Conservation (phyloP, 805 yeast species). For the Saturnispora gosingensis region DNA sequence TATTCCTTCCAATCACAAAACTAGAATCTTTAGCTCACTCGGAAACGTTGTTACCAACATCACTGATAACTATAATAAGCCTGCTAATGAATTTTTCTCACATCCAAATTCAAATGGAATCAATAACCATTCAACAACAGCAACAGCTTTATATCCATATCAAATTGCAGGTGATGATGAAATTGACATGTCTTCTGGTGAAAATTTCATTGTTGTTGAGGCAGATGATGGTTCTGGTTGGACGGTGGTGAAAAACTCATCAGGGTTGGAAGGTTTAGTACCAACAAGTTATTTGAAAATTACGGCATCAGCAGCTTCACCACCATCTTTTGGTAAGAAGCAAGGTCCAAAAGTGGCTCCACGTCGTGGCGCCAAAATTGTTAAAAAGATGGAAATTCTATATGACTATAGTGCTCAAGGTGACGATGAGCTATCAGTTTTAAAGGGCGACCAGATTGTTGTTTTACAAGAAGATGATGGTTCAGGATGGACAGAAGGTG, state of each 20-base stretch:
- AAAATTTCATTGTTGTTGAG: conserved; percentile 45
- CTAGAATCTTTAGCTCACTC: conserved; percentile 22
- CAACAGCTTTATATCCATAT: conserved; percentile 55
- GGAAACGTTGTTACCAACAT: conserved; percentile 12
- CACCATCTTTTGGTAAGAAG: conserved; percentile 25
- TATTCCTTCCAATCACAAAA: conserved; percentile 15
- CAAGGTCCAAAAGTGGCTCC: conserved; percentile 72
- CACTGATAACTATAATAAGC: conserved; percentile 12
- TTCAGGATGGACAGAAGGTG: conserved; percentile 94
- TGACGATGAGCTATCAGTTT: conserved; percentile 66
- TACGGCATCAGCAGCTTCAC: conserved; percentile 11
- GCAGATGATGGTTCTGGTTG: conserved; percentile 90
- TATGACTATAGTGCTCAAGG: conserved; percentile 74
- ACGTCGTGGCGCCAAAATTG: conserved; percentile 57
- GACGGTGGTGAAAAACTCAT: conserved; percentile 53
- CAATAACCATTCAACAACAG: conserved; percentile 8
- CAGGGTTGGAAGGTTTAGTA: conserved; percentile 58
- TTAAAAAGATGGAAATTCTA: conserved; percentile 55
- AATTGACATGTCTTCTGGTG: conserved; percentile 51
- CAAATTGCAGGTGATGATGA: conserved; percentile 70
- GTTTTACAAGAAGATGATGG: conserved; percentile 67
- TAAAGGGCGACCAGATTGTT: conserved; percentile 63
- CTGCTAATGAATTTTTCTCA: conserved; percentile 2
- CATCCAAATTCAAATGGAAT: not conserved
- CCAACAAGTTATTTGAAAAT: conserved; percentile 73